Evolutionary conservation across 768 basidiomycete species (phyloP).

Genomic region (Tricholoma hemisulphureum): DNA sequence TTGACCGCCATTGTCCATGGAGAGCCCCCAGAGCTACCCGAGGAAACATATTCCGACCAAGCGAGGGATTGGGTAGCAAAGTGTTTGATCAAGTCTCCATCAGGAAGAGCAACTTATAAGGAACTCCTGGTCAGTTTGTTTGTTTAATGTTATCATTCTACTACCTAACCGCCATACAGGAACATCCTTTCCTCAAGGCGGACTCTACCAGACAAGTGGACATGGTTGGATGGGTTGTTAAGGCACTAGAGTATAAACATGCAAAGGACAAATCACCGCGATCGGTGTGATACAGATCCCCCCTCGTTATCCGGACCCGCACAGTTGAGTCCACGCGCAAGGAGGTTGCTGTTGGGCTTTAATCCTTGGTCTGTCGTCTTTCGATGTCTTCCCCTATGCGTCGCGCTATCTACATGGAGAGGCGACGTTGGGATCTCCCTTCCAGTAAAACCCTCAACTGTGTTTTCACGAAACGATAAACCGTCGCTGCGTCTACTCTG

Average conservation of each 20-base stretch:
- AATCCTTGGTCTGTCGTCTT: neutral
- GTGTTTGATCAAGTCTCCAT: conserved; percentile 82
- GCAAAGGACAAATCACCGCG: conserved; percentile 6
- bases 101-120: conserved; percentile 75
- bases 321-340: neutral
- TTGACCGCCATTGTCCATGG: conserved; percentile 94
- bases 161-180: conserved; percentile 33
- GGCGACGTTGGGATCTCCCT: neutral
- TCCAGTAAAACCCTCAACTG: neutral
- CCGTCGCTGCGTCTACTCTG: neutral
- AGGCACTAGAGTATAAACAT: conserved; percentile 38
- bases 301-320: neutral
- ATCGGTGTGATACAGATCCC: neutral
- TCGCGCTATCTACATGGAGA: neutral
- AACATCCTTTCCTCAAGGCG: conserved; percentile 74
- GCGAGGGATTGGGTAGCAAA: conserved; percentile 81
- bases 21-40: conserved; percentile 84
- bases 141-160: neutral
- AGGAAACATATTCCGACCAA: conserved; percentile 57
- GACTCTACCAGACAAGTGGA: conserved; percentile 67
- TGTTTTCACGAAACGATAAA: neutral
- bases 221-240: conserved; percentile 80
- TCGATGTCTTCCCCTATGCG: neutral
- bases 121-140: conserved; percentile 63
- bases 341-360: neutral